Percentiles rank a stretch among this genome's conserved stretches.
These are phyloP conservation scores for Curvularia sp. DNA, from an alignment of 2,329 filamentous ascomycete species.

Conservation along the genomic window DNA sequence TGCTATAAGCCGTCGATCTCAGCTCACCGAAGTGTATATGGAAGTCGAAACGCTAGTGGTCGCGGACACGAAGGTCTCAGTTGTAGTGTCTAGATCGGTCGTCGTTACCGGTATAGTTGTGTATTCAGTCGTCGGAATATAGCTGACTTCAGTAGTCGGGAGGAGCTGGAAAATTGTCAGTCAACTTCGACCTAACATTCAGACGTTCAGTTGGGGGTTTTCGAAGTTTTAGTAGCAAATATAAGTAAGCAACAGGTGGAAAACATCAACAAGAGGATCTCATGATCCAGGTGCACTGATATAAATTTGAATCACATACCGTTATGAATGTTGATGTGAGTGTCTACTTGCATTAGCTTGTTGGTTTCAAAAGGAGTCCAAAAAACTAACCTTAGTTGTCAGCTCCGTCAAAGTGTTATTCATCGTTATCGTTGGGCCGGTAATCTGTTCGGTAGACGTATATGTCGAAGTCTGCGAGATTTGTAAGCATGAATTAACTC, in stretches of 20 bases:
- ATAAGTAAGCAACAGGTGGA: not conserved
- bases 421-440: constrained; percentile 14
- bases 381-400: constrained; percentile 14
- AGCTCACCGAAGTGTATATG: constrained; percentile 23
- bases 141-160: constrained; percentile 25
- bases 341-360: constrained; percentile 14
- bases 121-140: constrained; percentile 19
- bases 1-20: not conserved
- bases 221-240: no score
- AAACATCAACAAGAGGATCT: not conserved
- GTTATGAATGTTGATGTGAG: constrained; percentile 29
- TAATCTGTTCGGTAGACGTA: constrained; percentile 2
- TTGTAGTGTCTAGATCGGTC: constrained; percentile 17
- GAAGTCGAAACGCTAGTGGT: constrained; percentile 30
- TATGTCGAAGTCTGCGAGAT: not conserved
- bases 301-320: constrained; percentile 9
- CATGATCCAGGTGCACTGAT: not conserved
- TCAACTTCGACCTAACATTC: not conserved
- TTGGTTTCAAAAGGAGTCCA: no score
- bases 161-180: constrained; percentile 16
- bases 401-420: constrained; percentile 23
- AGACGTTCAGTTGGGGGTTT: no score
- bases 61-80: constrained; percentile 22
- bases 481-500: not conserved
- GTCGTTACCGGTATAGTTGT: constrained; percentile 19